Base-by-base conservation (phyloP, 768 basidiomycete genomes). In the Hygrophoropsis aurantiaca region DNA sequence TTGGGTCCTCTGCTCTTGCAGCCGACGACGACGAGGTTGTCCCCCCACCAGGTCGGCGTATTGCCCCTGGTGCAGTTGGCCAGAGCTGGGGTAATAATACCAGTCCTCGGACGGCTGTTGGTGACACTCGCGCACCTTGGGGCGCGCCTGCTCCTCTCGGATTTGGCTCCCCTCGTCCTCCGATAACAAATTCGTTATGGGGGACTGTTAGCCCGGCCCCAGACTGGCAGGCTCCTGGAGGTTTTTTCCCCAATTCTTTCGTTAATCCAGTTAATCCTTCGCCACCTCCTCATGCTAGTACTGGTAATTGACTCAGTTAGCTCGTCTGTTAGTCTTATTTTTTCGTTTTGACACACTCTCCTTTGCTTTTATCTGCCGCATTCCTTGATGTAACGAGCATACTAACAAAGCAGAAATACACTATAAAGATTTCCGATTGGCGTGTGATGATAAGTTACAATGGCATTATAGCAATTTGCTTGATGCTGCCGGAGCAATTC, bases 401-500 rank as follows among this genome's bases (percentile, higher is more conserved):
- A 60, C 46, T 56, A 62, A 67, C 58, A 58, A 30, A 52, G 54
- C 57, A 64, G 52, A 61, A 66, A 68, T 67, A 67, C 54, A 66
- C 57, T 55, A 66, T 65, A 68, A 66, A 68, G 65, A 66, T 66
- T 58, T 68, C 26, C 61, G 24, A 40, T 25, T 40, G 38, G 47
- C 18, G 40, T 13, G 27, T 30, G 25, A 41, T 18, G 42, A 44
- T 45, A 42, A 47, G 42, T 49, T 50, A 50, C 45, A 42, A 38
- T 19, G 24, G 23, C 30, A 25, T 64, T 84, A 87, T 59, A 87
- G 65, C 61, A 97, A 70, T 70, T 99, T 99, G 68, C 90, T 92
- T 53, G 93, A 95, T 40, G 87, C 87, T 36, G 95, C 93, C 37
- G 97, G 97, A 11, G 93, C 87, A 46, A 98, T 74, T 64, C 87